phyloP scores from a whole-genome alignment of 2,329 filamentous ascomycete genomes.

The Proliferodiscus dingleyae region DNA sequence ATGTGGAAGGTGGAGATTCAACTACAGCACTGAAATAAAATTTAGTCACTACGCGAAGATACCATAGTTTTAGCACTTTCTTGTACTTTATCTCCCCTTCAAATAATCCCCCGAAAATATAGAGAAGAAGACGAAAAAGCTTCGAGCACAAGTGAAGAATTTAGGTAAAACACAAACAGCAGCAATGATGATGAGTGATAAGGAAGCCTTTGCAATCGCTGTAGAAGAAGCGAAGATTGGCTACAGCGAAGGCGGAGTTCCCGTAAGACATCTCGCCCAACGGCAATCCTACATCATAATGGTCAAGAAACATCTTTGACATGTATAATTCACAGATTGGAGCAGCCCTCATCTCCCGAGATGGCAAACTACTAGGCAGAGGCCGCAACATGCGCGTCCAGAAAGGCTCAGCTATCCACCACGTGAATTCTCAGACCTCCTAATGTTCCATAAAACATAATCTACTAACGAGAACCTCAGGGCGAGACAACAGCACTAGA shows the following conservation, averaged over 20 bases:
- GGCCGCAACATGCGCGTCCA: constrained; percentile 76
- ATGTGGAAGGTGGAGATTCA: too few relatives aligned
- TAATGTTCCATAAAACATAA: neutral
- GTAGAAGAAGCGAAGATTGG: constrained; percentile 42
- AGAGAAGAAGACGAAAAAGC: too few relatives aligned
- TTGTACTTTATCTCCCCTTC: too few relatives aligned
- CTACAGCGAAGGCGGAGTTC: constrained; percentile 44
- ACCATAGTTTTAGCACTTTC: too few relatives aligned
- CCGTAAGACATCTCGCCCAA: constrained; percentile 33
- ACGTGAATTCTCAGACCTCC: constrained; percentile 46
- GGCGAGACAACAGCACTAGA: constrained; percentile 73
- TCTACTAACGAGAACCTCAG: constrained; percentile 35
- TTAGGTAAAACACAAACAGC: too few relatives aligned
- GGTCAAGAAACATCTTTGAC: neutral
- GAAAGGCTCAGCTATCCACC: constrained; percentile 64
- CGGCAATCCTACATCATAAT: neutral
- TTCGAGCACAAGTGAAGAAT: too few relatives aligned
- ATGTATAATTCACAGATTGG: constrained; percentile 40
- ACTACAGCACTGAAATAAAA: too few relatives aligned
- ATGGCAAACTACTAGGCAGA: constrained; percentile 65
- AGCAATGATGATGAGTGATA: constrained; percentile 35
- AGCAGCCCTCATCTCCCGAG: constrained; percentile 57
- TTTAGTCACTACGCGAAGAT: too few relatives aligned
- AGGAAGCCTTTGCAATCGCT: constrained; percentile 40
- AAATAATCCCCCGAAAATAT: too few relatives aligned